Percentiles rank a stretch among this genome's conserved stretches.
Conservation (phyloP, 2,329 filamentous ascomycete genomes). For the Stemphylium beticola region DNA sequence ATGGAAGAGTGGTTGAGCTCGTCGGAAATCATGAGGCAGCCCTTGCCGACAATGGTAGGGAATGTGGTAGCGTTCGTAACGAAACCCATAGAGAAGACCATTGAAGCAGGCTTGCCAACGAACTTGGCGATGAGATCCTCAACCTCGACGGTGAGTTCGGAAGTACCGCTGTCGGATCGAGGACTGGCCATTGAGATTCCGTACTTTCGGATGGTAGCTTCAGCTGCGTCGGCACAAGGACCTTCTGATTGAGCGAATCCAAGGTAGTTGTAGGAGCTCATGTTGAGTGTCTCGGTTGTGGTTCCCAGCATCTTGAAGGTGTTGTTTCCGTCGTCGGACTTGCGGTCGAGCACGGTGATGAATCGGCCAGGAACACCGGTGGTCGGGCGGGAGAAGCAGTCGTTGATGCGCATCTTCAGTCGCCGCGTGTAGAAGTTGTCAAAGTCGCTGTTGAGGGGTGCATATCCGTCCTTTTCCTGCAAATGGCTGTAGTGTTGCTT, state of each 20-base stretch:
- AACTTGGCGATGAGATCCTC: slow-evolving; percentile 89
- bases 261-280: slow-evolving; percentile 99
- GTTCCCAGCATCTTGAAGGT: slow-evolving; percentile 89
- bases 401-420: slow-evolving; percentile 92
- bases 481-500: slow-evolving; percentile 86
- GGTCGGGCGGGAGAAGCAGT: slow-evolving; percentile 91
- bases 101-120: slow-evolving; percentile 90
- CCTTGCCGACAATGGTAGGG: slow-evolving; percentile 89
- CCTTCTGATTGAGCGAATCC: slow-evolving; percentile 98
- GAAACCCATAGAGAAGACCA: slow-evolving; percentile 99
- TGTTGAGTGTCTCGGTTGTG: slow-evolving; percentile 91
- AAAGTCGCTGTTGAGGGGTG: slow-evolving; percentile 95
- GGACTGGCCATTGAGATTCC: slow-evolving; percentile 84
- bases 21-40: slow-evolving; percentile 92
- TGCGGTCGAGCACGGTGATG: slow-evolving; percentile 91
- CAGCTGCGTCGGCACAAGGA: slow-evolving; percentile 91
- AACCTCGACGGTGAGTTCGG: slow-evolving; percentile 85
- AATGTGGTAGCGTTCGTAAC: slow-evolving; percentile 94
- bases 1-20: slow-evolving; percentile 98
- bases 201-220: slow-evolving; percentile 83
- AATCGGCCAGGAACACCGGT: slow-evolving; percentile 93
- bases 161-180: slow-evolving; percentile 82
- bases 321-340: slow-evolving; percentile 88
- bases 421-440: slow-evolving; percentile 97
- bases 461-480: slow-evolving; percentile 84